Percentiles rank a stretch among this genome's conserved stretches.
phyloP scores from a whole-genome alignment of 352 stramenopile genomes.

The Pythium vanterpoolii region DNA sequence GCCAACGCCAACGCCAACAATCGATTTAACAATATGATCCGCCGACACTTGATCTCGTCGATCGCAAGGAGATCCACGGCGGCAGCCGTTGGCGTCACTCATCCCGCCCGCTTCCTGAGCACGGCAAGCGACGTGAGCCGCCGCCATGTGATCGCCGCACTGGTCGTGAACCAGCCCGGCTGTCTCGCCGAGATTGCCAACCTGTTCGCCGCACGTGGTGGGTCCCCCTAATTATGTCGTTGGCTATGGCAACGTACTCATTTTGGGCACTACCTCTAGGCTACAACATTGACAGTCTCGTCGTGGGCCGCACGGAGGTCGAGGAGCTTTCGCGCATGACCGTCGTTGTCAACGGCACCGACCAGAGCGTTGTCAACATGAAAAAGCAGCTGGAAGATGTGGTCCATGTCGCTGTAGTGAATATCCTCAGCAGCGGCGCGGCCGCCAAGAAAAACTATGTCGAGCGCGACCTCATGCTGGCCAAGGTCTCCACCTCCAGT shows the following conservation, averaged over 20 bases:
- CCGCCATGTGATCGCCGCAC: slow-evolving; percentile 78
- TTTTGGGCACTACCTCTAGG: no score
- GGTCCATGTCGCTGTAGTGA: slow-evolving; percentile 83
- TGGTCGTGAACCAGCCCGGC: slow-evolving; percentile 83
- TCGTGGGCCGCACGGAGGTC: slow-evolving; percentile 83
- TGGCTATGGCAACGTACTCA: neutral
- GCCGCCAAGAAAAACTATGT: slow-evolving; percentile 77
- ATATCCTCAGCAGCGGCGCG: slow-evolving; percentile 73
- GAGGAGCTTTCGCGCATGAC: slow-evolving; percentile 86
- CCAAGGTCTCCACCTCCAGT: slow-evolving; percentile 80
- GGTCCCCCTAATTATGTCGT: slow-evolving; percentile 3
- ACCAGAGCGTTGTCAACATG: slow-evolving; percentile 83
- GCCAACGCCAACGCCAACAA: neutral
- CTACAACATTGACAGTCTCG: slow-evolving; percentile 88
- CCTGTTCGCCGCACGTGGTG: slow-evolving; percentile 74
- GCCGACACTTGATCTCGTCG: slow-evolving; percentile 20
- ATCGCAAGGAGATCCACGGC: slow-evolving; percentile 14
- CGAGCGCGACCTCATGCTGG: slow-evolving; percentile 85
- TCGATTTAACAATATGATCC: slow-evolving; percentile 15
- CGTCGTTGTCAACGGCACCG: slow-evolving; percentile 78
- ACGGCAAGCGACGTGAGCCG: slow-evolving; percentile 39
- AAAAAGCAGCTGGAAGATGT: slow-evolving; percentile 88
- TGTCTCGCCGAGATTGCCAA: slow-evolving; percentile 87
- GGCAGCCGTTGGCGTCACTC: slow-evolving; percentile 7
- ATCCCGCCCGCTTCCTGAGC: slow-evolving; percentile 25